phyloP scores from a whole-genome alignment of 1,284 basidiomycete genomes.

The Inonotus obliquus region DNA sequence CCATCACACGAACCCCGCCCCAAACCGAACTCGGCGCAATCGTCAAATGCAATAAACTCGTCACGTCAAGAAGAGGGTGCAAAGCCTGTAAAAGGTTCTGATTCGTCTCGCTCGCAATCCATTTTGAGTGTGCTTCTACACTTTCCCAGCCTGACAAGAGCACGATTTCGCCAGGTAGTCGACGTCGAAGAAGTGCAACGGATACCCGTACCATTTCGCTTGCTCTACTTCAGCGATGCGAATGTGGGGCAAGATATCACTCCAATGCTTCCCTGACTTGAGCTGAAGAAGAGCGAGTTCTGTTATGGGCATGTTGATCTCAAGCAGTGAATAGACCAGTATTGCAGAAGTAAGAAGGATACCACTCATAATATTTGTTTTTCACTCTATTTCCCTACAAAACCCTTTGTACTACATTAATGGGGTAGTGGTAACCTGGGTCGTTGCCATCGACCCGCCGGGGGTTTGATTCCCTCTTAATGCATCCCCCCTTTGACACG shows the following conservation, averaged over 20 bases:
- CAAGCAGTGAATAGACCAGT: background rate
- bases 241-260: conserved; percentile 23
- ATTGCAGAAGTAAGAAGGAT: too few species aligned
- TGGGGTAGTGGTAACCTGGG: conserved; percentile 24
- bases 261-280: background rate
- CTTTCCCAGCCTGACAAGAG: conserved; percentile 43
- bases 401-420: too few species aligned
- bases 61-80: conserved; percentile 30
- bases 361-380: background rate
- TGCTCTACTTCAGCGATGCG: conserved; percentile 28
- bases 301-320: conserved; percentile 33
- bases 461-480: conserved; percentile 25
- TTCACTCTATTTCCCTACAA: too few species aligned
- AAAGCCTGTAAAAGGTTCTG: conserved; percentile 33
- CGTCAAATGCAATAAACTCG: conserved; percentile 36
- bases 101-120: conserved; percentile 39
- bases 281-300: conserved; percentile 33
- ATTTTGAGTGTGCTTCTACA: conserved; percentile 36
- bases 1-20: conserved; percentile 20
- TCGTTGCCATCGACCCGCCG: conserved; percentile 24
- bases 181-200: conserved; percentile 35
- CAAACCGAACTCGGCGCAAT: conserved; percentile 26
- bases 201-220: conserved; percentile 36
- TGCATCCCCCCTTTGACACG: conserved; percentile 14
- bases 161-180: conserved; percentile 27